phyloP scores from a whole-genome alignment of 495 filamentous ascomycete genomes.

The Penicillium pancosmium region DNA sequence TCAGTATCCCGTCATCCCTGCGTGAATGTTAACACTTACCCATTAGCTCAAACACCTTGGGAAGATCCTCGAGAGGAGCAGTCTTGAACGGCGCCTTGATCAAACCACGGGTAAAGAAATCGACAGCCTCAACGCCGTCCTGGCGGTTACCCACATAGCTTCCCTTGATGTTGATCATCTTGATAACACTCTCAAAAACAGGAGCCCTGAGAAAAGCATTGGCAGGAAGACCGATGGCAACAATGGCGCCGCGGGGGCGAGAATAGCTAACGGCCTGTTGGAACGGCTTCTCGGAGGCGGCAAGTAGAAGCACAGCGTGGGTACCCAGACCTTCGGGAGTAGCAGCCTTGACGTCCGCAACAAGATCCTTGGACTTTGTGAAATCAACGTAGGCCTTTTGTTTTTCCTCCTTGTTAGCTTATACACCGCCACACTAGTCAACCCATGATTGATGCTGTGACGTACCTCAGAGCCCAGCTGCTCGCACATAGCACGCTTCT shows the following conservation, averaged over 20 bases:
- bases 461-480: constrained; percentile 61
- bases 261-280: constrained; percentile 90
- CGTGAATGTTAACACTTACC: constrained; percentile 22
- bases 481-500: constrained; percentile 70
- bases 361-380: constrained; percentile 68
- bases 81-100: constrained; percentile 88
- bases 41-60: constrained; percentile 77
- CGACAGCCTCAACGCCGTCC: constrained; percentile 82
- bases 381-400: constrained; percentile 73
- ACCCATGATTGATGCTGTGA: neutral
- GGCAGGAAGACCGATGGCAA: constrained; percentile 85
- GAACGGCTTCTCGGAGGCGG: constrained; percentile 87
- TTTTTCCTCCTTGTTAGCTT: neutral
- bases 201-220: constrained; percentile 76
- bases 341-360: constrained; percentile 76
- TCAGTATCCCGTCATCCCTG: constrained; percentile 1
- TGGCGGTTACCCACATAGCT: constrained; percentile 89
- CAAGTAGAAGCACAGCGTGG: constrained; percentile 84
- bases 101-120: constrained; percentile 81
- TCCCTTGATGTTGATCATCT: constrained; percentile 91
- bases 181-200: constrained; percentile 82
- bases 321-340: constrained; percentile 81
- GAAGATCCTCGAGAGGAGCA: constrained; percentile 74
- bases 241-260: constrained; percentile 73
- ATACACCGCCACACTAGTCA: neutral